Base-by-base conservation (phyloP, 768 basidiomycete genomes). In the Artomyces pyxidatus region DNA sequence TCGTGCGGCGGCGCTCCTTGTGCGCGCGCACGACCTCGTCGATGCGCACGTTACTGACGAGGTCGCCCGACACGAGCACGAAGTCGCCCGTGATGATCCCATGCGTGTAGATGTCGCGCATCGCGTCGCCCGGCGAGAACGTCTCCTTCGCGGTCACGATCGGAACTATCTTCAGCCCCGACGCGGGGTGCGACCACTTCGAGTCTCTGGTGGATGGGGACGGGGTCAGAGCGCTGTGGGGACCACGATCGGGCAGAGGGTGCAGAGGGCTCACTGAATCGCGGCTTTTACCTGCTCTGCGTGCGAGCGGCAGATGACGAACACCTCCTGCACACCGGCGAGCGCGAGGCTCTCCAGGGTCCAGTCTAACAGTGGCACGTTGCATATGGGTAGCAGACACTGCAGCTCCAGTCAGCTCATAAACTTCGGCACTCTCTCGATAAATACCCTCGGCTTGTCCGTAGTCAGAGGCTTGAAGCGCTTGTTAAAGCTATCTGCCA, bases 401-500 rank as follows among this genome's bases (percentile, higher is more conserved):
- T 94, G 53, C 42, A 50, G 22, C 3, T 56, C 43, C 39, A 49
- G 52, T 58, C 21, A 46, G 43, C 46, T 47, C 25, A 42, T 59
- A 38, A n/a, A n/a, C 30, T 40, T 16, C 26, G 10, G 21, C 49
- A 37, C 22, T n/a, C 44, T 26, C 32, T 38, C 42, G 48, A 37
- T 25, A 42, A 65, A 83, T 66, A 90, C 91, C 65, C 94, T 78
- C 54, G 94, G 94, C 68, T 82, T 87, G 62, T 81, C 80, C 29
- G 78, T 76, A 32, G 91, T 94, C n/a, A 96, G 76, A 17, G 93
- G 94, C 49, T 85, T 77, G 62, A 97, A 95, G 48, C 91, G 79
- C 60, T 83, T 87, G 73, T 96, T 94, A 71, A 94, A 96, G 56
- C 90, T 93, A 64, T 99, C 95, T 10, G 95, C 92, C 37, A 99